phyloP scores from a whole-genome alignment of 2,329 filamentous ascomycete species.

The Scytalidium lignicola region DNA sequence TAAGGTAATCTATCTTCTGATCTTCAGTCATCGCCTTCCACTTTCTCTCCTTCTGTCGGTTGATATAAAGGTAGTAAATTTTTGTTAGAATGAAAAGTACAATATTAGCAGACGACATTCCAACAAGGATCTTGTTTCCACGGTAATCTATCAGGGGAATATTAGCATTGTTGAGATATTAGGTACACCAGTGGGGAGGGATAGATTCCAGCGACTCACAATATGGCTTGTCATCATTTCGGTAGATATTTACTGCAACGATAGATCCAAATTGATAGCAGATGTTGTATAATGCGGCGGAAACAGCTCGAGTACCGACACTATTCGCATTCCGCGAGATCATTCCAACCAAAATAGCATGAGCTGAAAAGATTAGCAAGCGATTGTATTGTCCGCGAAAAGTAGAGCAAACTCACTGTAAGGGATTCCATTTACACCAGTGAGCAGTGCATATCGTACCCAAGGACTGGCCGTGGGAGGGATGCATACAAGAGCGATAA shows the following conservation, averaged over 20 bases:
- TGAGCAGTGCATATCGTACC: constrained; percentile 26
- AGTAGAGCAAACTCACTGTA: no score
- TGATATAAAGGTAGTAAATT: constrained; percentile 35
- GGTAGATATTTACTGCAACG: constrained; percentile 42
- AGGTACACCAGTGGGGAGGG: no score
- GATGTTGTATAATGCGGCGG: constrained; percentile 37
- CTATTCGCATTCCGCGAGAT: constrained; percentile 31
- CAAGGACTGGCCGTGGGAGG: constrained; percentile 12
- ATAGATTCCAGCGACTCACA: no score
- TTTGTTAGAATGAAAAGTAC: constrained; percentile 31
- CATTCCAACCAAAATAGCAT: no score
- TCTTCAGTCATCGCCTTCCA: constrained; percentile 15
- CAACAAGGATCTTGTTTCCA: constrained; percentile 33
- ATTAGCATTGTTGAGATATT: no score
- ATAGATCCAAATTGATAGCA: constrained; percentile 42
- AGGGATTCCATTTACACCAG: no score
- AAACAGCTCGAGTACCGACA: constrained; percentile 34
- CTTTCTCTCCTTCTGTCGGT: constrained; percentile 20
- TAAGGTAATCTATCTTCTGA: no score
- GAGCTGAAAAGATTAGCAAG: no score
- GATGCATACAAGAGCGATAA: constrained; percentile 21
- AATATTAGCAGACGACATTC: constrained; percentile 28
- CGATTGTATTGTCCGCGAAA: no score
- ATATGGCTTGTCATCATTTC: constrained; percentile 38
- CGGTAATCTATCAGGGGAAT: no score